phyloP scores from a whole-genome alignment of 2,329 filamentous ascomycete species.

The Penicillium sp. region DNA sequence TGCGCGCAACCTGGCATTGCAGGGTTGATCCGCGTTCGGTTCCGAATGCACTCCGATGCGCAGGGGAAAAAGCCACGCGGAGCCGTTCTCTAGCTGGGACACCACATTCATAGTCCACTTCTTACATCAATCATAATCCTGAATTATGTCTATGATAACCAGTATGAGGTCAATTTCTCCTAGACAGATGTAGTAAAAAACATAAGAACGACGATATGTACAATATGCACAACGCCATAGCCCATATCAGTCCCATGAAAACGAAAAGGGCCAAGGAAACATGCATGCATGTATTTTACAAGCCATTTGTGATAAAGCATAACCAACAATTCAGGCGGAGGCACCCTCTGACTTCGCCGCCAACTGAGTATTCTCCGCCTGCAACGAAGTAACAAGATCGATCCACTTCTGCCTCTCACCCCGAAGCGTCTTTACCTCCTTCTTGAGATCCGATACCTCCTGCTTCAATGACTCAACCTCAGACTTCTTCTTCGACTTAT shows the following conservation, averaged over 20 bases:
- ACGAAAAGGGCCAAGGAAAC: background rate
- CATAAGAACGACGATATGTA: background rate
- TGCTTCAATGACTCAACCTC: conserved; percentile 48
- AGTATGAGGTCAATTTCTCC: background rate
- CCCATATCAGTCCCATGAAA: background rate
- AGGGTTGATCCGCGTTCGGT: background rate
- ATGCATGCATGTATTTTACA: conserved; percentile 1
- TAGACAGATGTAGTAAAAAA: background rate
- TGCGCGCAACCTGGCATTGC: background rate
- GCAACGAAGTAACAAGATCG: conserved; percentile 52
- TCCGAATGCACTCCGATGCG: background rate
- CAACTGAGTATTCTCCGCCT: conserved; percentile 56
- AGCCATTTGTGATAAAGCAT: background rate
- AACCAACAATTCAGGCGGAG: conserved; percentile 2
- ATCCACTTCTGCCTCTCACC: conserved; percentile 50
- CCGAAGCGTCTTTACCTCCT: conserved; percentile 49
- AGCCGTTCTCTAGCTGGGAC: background rate
- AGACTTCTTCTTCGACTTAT: conserved; percentile 31
- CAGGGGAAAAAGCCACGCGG: background rate
- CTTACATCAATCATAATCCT: background rate
- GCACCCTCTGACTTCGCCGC: conserved; percentile 28
- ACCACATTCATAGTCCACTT: background rate
- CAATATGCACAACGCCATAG: background rate
- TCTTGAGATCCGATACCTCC: conserved; percentile 47
- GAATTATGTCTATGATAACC: background rate